A percentile compares a stretch with the other conserved stretches of the same genome.
phyloP scores from a whole-genome alignment of 2,329 filamentous ascomycete genomes.

The Ophidiomyces ophidiicola region DNA sequence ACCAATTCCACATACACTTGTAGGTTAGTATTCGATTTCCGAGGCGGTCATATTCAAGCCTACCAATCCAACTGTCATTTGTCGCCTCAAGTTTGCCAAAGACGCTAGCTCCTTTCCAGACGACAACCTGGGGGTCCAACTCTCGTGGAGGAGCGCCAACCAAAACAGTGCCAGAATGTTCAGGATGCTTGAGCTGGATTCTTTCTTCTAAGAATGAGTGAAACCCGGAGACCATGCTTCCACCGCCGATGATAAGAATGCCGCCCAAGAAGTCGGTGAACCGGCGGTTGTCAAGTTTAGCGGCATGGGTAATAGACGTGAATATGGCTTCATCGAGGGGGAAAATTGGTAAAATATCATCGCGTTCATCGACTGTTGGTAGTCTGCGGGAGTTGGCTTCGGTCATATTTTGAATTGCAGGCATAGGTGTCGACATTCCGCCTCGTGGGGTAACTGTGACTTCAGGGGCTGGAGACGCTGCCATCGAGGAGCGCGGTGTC shows the following conservation, averaged over 20 bases:
- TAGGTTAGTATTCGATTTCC: constrained; percentile 72
- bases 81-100: constrained; percentile 76
- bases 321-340: constrained; percentile 83
- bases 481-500: constrained; percentile 74
- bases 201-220: constrained; percentile 72
- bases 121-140: constrained; percentile 92
- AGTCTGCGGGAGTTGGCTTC: constrained; percentile 2
- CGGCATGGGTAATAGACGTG: constrained; percentile 75
- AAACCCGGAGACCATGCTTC: constrained; percentile 67
- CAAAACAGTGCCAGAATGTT: constrained; percentile 54
- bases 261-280: constrained; percentile 77
- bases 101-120: constrained; percentile 95
- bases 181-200: constrained; percentile 53
- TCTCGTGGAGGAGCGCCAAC: constrained; percentile 67
- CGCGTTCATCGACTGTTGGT: constrained; percentile 49
- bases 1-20: constrained; percentile 58
- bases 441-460: constrained; percentile 52
- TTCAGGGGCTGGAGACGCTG: constrained; percentile 77
- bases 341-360: constrained; percentile 67
- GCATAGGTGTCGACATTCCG: constrained; percentile 32
- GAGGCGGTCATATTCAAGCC: constrained; percentile 75
- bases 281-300: constrained; percentile 82
- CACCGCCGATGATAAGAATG: constrained; percentile 83
- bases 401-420: constrained; percentile 15
- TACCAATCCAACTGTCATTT: constrained; percentile 91